Evolutionary conservation across 2,329 filamentous ascomycete species (phyloP).

Genomic region (Fusarium proliferatum): DNA sequence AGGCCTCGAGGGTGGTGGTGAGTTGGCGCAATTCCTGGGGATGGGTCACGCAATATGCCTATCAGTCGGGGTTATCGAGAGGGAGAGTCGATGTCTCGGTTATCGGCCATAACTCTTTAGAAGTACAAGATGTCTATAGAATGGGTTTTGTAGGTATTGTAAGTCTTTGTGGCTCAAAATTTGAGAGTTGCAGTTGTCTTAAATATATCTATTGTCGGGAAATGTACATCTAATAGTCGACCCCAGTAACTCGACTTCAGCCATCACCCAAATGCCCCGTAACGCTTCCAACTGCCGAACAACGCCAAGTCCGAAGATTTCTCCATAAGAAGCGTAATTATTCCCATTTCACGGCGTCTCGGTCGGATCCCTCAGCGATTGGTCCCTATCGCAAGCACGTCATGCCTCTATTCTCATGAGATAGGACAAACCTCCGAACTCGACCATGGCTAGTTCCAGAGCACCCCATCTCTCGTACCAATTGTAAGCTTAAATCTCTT

Average conservation of each 20-base stretch:
- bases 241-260: background rate
- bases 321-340: background rate
- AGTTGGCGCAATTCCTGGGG: constrained; percentile 43
- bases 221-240: background rate
- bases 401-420: constrained; percentile 29
- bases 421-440: constrained; percentile 23
- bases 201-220: background rate
- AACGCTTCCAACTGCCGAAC: background rate
- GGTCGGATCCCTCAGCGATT: constrained; percentile 40
- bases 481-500: background rate
- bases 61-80: background rate
- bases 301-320: background rate
- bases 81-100: background rate
- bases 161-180: background rate
- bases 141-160: accelerated
- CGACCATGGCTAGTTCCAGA: constrained; percentile 8
- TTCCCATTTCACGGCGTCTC: constrained; percentile 22
- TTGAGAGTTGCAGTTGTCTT: background rate
- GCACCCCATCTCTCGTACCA: background rate
- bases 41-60: constrained; percentile 40
- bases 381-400: constrained; percentile 35
- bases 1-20: background rate
- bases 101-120: accelerated
- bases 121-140: accelerated
- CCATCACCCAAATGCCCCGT: background rate